A percentile compares a stretch with the other conserved stretches of the same genome.
Conservation (phyloP, 257 asterid genomes). For the Scutellaria galericulata region DNA sequence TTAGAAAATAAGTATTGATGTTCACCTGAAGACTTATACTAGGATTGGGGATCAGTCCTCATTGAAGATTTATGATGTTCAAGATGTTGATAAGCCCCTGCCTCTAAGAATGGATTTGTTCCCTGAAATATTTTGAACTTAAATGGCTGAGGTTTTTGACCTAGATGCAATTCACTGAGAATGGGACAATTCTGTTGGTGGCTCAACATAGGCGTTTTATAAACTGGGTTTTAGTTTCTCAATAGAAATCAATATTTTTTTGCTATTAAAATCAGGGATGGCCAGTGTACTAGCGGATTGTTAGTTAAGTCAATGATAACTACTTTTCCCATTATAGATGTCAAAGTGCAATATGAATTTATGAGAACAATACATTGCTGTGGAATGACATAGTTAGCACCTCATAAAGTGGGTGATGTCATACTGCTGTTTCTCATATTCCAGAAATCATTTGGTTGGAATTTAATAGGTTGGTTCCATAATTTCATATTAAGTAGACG, state of each 20-base stretch:
- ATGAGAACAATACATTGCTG: not conserved
- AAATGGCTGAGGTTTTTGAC: not conserved
- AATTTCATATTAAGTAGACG: not conserved
- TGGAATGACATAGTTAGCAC: not conserved
- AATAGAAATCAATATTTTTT: not conserved
- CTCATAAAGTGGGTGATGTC: not conserved
- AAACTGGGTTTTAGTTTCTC: not conserved
- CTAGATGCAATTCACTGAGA: not conserved
- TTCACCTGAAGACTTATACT: not conserved
- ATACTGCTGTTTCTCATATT: constrained; percentile 5
- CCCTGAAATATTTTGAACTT: not conserved
- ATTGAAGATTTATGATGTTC: constrained; percentile 8
- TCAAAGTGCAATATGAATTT: not conserved
- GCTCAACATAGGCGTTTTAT: not conserved
- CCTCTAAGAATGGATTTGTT: not conserved
- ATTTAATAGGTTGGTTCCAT: not conserved
- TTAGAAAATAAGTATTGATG: not conserved
- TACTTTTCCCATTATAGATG: not conserved
- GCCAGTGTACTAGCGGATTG: not conserved
- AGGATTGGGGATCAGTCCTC: not conserved
- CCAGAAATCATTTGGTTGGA: not conserved
- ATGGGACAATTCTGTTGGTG: not conserved
- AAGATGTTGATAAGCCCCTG: not conserved
- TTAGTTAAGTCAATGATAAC: not conserved
- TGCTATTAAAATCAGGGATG: not conserved